phyloP scores from a whole-genome alignment of 208 protist species.

The Crithidia thermophila region DNA sequence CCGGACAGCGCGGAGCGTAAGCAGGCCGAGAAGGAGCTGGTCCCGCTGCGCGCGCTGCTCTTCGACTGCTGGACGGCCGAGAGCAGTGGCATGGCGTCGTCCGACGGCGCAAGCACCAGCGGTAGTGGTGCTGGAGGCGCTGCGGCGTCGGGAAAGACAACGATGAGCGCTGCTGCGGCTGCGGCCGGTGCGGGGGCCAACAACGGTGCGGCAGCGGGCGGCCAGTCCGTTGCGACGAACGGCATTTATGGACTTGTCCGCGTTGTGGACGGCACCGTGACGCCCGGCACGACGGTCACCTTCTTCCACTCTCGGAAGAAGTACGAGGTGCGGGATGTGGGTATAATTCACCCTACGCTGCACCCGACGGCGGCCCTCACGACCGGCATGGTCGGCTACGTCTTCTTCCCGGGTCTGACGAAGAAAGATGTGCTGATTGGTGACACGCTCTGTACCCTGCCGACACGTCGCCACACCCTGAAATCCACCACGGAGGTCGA shows the following conservation, averaged over 20 bases:
- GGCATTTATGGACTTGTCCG: constrained; percentile 86
- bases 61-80: constrained; percentile 95
- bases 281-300: constrained; percentile 62
- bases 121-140: background rate
- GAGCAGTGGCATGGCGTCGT: constrained; percentile 82
- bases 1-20: constrained; percentile 52
- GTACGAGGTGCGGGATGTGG: constrained; percentile 93
- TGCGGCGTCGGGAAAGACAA: background rate
- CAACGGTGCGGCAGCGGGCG: too few species aligned
- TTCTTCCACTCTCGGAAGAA: constrained; percentile 62
- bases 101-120: background rate
- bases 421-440: constrained; percentile 93
- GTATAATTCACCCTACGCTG: constrained; percentile 94
- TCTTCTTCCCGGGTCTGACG: constrained; percentile 83
- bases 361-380: constrained; percentile 76
- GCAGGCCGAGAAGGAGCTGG: constrained; percentile 53
- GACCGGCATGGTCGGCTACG: constrained; percentile 97
- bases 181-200: too few species aligned
- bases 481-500: constrained; percentile 14
- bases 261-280: constrained; percentile 92
- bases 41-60: constrained; percentile 94
- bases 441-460: constrained; percentile 92
- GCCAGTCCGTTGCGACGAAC: constrained; percentile 29
- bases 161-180: background rate
- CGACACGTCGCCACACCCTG: constrained; percentile 58